Base-by-base conservation (phyloP, 192 early-diverging fungal species). In the Gaertneriomyces semiglobifer region DNA sequence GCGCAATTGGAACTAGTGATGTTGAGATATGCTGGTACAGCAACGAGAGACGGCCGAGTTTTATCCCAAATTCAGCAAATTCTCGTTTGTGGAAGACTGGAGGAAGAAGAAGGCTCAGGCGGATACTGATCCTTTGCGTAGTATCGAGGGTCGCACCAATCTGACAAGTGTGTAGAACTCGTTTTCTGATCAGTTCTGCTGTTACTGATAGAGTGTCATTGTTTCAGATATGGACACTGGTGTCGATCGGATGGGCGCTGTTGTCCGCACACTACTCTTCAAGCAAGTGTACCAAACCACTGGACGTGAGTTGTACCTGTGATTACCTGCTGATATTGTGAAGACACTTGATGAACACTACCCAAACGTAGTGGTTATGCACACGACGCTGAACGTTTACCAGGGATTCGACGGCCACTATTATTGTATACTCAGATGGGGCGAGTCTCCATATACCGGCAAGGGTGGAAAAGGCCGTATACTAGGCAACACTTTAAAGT, bases 61-160 rank as follows among this genome's bases (percentile, higher is more conserved):
- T 41, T 58, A 68, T 68, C 66, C 66, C 20, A 68, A 59, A 16
- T 77, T 63, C 52, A 46, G 42, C 18, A 62, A 65, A 12, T 65
- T 46, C 33, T 16, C 60, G 4, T 77, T 73, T 62, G 59, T 77
- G 10, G 75, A 77, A 44, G 75, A 77, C 12, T 77, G 75, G 75
- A 19, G 58, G 4, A 60, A 65, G 40, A 72, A 69, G 61, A 71
- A 73, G 41, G 54, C 58, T 1, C n/a, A 53, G 19, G 68, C 62
- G 2, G 66, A 71, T 25, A 63, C 59, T n/a, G 67, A 69, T 45
- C 41, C 62, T 5, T 19, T 77, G 20, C 56, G 61, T 50, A 65
- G 61, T 6, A n/a, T 73, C 1, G 62, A 55, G 11, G 75, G 69
- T 33, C 25, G 25, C 25, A 33, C 25, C 25, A 33, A 33, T 33